phyloP scores from a whole-genome alignment of 768 basidiomycete genomes.

The Paxillus rubicundulus region DNA sequence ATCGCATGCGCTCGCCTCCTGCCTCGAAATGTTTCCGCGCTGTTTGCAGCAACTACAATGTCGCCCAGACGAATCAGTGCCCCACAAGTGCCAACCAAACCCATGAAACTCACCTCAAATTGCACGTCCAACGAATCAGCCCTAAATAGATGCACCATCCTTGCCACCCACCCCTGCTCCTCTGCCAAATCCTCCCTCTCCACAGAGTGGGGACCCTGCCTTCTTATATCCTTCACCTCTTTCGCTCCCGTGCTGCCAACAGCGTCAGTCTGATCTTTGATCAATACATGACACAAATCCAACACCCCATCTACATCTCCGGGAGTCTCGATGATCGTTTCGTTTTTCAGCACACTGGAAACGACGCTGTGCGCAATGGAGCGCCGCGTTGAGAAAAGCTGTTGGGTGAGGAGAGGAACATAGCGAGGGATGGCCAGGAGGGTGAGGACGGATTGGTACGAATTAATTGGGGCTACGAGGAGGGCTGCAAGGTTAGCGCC shows the following conservation, averaged over 20 bases:
- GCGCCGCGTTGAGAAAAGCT: constrained; percentile 87
- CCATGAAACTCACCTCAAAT: constrained; percentile 64
- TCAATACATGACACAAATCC: constrained; percentile 88
- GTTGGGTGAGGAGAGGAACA: constrained; percentile 73
- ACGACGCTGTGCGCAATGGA: constrained; percentile 94
- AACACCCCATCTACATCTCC: constrained; percentile 95
- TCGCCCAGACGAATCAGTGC: neutral
- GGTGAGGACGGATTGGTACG: constrained; percentile 94
- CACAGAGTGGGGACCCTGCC: constrained; percentile 56
- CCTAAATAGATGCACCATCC: constrained; percentile 96
- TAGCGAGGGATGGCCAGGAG: constrained; percentile 95
- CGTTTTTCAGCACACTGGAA: constrained; percentile 93
- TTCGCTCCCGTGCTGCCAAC: constrained; percentile 29
- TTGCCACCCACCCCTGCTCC: constrained; percentile 97
- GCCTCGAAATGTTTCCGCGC: constrained; percentile 87
- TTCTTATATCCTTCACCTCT: constrained; percentile 44
- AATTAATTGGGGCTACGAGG: constrained; percentile 91
- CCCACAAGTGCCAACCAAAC: neutral
- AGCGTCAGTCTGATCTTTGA: constrained; percentile 77
- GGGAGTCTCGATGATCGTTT: constrained; percentile 89
- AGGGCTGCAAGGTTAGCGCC: constrained; percentile 87
- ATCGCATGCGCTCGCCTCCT: constrained; percentile 93
- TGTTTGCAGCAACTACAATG: constrained; percentile 75
- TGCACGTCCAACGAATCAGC: constrained; percentile 85
- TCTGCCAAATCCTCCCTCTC: constrained; percentile 94